phyloP scores from a whole-genome alignment of 805 yeast genomes.

The Yamadazyma laniorum region DNA sequence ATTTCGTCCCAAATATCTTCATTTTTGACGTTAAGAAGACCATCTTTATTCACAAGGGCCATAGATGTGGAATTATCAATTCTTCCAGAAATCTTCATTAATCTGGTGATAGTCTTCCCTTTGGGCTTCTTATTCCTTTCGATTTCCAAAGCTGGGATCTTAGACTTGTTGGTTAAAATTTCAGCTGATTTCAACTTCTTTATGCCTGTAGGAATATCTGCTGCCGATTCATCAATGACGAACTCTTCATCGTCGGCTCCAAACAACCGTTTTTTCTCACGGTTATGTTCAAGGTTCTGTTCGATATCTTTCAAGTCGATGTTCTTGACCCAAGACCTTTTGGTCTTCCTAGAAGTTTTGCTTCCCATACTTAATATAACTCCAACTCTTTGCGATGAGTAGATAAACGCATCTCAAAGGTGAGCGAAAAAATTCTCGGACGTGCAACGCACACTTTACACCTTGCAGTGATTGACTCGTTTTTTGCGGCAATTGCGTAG shows the following conservation, averaged over 20 bases:
- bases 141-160: constrained; percentile 60
- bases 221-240: constrained; percentile 41
- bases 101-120: constrained; percentile 58
- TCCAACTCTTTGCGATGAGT: too few relatives aligned
- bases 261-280: constrained; percentile 57
- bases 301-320: constrained; percentile 83
- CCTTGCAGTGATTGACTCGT: too few relatives aligned
- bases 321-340: constrained; percentile 89
- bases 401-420: not conserved
- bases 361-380: constrained; percentile 11
- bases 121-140: constrained; percentile 47
- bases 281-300: constrained; percentile 60
- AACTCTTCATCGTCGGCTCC: constrained; percentile 68
- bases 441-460: too few relatives aligned
- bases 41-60: constrained; percentile 62
- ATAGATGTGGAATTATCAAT: constrained; percentile 52
- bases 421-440: not conserved
- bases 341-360: constrained; percentile 79
- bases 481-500: too few relatives aligned
- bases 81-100: constrained; percentile 77
- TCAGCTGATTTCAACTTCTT: constrained; percentile 59
- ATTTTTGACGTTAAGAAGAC: constrained; percentile 42
- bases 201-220: constrained; percentile 46
- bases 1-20: constrained; percentile 73
- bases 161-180: constrained; percentile 70